Base-by-base conservation (phyloP, 2,329 filamentous ascomycete species). In the Chaetomium olivaceum region DNA sequence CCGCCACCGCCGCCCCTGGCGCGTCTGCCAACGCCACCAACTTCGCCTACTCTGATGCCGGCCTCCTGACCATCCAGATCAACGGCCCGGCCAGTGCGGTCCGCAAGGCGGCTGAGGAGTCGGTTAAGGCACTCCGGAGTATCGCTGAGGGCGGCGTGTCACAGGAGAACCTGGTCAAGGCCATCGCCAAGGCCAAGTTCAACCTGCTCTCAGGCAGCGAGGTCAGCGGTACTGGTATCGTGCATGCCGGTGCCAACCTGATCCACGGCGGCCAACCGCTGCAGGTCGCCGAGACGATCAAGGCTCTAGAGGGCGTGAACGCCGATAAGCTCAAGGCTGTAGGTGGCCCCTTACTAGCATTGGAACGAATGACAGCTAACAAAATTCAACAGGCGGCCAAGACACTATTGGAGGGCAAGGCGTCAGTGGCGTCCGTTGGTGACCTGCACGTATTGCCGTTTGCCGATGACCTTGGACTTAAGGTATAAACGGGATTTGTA, bases 131-230 rank as follows among this genome's bases (percentile, higher is more conserved):
- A 54, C 83, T 99, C 73, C 92, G 96, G 87, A 87, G 86, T 79
- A 85, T 97, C 71, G 89, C 92, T 16, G 85, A 87, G 62, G 91
- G 92, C 71, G 82, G 89, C 63, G 85, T 95, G 73, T 86, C 85
- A 79, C 89, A 91, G 77, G 95, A 99, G 80, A 90, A 95, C 68
- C 85, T 98, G 76, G 87, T 89, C 79, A 98, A 97, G 86, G 95
- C 95, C 60, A 87, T 93, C 77, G 92, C 94, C 67, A 89, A 91
- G 75, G 95, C 95, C 76, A 98, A 97, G 82, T 99, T 97, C 82
- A 89, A 91, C 77, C 90, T 92, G 71, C 85, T 98, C 62, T 91
- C 96, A 75, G 86, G 88, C 70, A 91, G 89, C 71, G 91, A 97
- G 81, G 88, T 89, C 74, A 87, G 91, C 69, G 86, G 89, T 72